A percentile compares a stretch with the other conserved stretches of the same genome.
These are phyloP conservation scores for Pythium rishiriense DNA, from an alignment of 352 stramenopile species.

Conservation along the genomic window DNA sequence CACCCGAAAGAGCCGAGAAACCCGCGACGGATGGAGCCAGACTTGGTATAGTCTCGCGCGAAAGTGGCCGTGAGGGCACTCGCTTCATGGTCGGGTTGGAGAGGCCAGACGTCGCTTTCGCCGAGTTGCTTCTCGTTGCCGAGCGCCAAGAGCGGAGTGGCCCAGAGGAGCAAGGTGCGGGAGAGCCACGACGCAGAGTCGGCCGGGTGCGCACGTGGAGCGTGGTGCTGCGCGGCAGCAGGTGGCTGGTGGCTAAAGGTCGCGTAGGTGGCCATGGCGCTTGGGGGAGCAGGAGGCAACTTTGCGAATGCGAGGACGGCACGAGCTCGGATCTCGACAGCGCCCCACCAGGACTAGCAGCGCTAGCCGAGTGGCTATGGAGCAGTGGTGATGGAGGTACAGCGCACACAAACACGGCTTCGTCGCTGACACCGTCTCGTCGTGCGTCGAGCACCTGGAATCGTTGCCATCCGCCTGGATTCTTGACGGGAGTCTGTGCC, in stretches of 20 bases:
- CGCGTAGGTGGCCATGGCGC: constrained; percentile 10
- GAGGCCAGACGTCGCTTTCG: constrained; percentile 43
- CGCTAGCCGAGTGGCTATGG: no score
- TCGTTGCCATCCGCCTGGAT: neutral
- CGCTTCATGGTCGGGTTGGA: constrained; percentile 32
- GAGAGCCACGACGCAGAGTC: constrained; percentile 33
- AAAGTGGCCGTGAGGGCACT: constrained; percentile 28
- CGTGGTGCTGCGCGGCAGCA: neutral
- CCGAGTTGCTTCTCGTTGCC: constrained; percentile 49
- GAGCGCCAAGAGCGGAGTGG: constrained; percentile 44
- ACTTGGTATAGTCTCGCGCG: constrained; percentile 26
- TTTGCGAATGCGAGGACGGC: constrained; percentile 5
- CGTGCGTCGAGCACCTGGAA: neutral
- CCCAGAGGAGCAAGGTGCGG: constrained; percentile 48
- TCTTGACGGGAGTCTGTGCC: neutral
- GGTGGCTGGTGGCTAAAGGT: neutral
- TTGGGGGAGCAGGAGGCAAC: neutral
- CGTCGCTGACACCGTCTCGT: neutral
- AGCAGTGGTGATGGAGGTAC: neutral
- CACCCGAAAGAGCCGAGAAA: constrained; percentile 39
- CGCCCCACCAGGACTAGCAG: no score
- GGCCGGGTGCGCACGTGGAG: constrained; percentile 1
- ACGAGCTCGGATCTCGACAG: neutral
- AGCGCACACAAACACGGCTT: neutral
- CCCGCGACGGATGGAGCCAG: constrained; percentile 38